Conservation (phyloP, 257 asterid genomes). For the Verbena officinalis region DNA sequence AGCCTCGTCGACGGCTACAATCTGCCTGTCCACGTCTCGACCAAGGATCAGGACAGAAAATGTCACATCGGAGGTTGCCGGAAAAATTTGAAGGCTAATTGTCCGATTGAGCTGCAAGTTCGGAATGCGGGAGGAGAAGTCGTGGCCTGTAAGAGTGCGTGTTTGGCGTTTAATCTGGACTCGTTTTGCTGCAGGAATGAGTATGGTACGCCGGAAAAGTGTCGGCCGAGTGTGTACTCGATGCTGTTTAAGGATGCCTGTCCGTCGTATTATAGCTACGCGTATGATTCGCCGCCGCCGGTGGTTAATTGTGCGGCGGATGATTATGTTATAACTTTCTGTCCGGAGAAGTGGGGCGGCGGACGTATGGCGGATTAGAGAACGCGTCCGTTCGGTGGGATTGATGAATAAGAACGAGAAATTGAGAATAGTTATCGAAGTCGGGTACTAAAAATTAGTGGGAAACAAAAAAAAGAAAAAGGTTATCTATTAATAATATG, state of each 20-base stretch:
- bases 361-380: conserved; percentile 26
- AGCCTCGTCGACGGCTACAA: conserved; percentile 87
- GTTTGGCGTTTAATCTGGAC: conserved; percentile 71
- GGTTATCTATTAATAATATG: too few relatives aligned
- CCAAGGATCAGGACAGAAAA: conserved; percentile 21
- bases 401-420: not conserved
- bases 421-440: not conserved
- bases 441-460: not conserved
- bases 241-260: conserved; percentile 71
- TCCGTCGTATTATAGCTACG: conserved; percentile 69
- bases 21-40: conserved; percentile 60
- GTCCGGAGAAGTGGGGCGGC: conserved; percentile 70
- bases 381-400: not conserved
- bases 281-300: conserved; percentile 65
- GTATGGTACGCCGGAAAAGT: conserved; percentile 61
- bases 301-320: conserved; percentile 61
- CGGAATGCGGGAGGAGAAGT: conserved; percentile 46
- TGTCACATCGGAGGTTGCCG: conserved; percentile 63
- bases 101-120: conserved; percentile 64
- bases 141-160: conserved; percentile 87
- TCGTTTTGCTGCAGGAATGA: conserved; percentile 73
- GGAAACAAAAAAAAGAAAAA: too few relatives aligned
- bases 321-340: conserved; percentile 59
- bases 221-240: conserved; percentile 68
- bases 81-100: conserved; percentile 42